A percentile compares a stretch with the other conserved stretches of the same genome.
Evolutionary conservation across 495 filamentous ascomycete genomes (phyloP).

Genomic region (Venustampulla echinocandica): DNA sequence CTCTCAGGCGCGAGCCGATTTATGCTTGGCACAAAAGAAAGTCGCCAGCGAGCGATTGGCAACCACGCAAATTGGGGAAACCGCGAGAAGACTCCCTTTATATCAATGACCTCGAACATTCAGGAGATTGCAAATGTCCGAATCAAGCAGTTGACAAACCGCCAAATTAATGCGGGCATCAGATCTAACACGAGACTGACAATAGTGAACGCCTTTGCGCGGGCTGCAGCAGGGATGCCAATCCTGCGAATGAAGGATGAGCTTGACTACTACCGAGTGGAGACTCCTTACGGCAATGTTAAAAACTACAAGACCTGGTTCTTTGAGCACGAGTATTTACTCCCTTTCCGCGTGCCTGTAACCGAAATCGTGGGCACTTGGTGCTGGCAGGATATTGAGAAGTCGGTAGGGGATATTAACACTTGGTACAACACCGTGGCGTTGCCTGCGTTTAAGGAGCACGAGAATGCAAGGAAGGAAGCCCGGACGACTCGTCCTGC

Average conservation of each 20-base stretch:
- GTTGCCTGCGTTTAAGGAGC: conserved; percentile 5
- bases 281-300: background rate
- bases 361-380: conserved; percentile 12
- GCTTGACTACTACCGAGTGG: conserved; percentile 1
- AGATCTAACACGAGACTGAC: conserved; percentile 2
- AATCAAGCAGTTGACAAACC: background rate
- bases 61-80: conserved; percentile 1
- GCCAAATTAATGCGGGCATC: background rate
- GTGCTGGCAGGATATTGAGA: conserved; percentile 1
- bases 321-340: conserved; percentile 6
- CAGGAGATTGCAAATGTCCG: background rate
- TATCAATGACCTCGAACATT: background rate
- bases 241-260: conserved; percentile 4
- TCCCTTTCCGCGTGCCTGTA: background rate
- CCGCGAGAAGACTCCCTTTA: background rate
- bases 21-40: background rate
- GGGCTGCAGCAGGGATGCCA: conserved; percentile 3
- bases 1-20: background rate
- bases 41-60: background rate
- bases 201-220: conserved; percentile 6
- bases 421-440: conserved; percentile 1
- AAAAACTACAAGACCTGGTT: background rate
- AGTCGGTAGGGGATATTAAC: background rate
- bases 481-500: background rate
- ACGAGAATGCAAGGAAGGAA: conserved; percentile 10